Conservation (phyloP, 768 basidiomycete species). For the Boletus subcaerulescens region DNA sequence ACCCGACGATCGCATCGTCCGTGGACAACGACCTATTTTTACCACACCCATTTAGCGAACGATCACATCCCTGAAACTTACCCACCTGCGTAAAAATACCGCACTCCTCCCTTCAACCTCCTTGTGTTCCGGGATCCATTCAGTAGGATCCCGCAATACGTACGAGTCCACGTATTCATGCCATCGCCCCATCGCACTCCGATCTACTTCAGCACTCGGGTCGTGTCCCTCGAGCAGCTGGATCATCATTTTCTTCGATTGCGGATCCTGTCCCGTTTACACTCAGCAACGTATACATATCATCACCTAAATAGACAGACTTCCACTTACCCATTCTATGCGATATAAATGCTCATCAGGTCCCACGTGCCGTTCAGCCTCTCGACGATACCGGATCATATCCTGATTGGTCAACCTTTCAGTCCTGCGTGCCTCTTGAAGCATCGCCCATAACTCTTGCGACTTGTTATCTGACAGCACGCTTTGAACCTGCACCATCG, state of each 20-base stretch:
- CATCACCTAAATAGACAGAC: neutral
- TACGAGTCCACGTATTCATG: conserved; percentile 72
- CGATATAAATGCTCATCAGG: conserved; percentile 76
- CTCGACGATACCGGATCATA: conserved; percentile 72
- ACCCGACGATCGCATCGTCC: conserved; percentile 25
- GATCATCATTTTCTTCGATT: conserved; percentile 53
- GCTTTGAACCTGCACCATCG: conserved; percentile 70
- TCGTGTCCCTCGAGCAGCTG: conserved; percentile 61
- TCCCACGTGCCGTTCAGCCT: conserved; percentile 73
- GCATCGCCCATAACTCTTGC: conserved; percentile 77
- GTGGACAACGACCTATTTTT: conserved; percentile 53
- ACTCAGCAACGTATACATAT: conserved; percentile 5
- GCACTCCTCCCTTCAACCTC: conserved; percentile 31
- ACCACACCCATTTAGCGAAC: neutral
- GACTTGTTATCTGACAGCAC: conserved; percentile 81
- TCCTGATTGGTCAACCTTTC: conserved; percentile 58
- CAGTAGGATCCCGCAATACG: conserved; percentile 66
- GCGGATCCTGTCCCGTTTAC: conserved; percentile 45
- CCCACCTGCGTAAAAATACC: conserved; percentile 62
- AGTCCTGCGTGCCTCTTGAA: conserved; percentile 59
- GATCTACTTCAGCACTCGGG: conserved; percentile 58
- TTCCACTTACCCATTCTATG: conserved; percentile 68
- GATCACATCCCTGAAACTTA: conserved; percentile 3
- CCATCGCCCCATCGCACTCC: conserved; percentile 56
- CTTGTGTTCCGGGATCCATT: conserved; percentile 54